Evolutionary conservation across 352 stramenopile species (phyloP), one percentile per base, ranked within the genome.

Genomic region (Pythium aquatile): DNA sequence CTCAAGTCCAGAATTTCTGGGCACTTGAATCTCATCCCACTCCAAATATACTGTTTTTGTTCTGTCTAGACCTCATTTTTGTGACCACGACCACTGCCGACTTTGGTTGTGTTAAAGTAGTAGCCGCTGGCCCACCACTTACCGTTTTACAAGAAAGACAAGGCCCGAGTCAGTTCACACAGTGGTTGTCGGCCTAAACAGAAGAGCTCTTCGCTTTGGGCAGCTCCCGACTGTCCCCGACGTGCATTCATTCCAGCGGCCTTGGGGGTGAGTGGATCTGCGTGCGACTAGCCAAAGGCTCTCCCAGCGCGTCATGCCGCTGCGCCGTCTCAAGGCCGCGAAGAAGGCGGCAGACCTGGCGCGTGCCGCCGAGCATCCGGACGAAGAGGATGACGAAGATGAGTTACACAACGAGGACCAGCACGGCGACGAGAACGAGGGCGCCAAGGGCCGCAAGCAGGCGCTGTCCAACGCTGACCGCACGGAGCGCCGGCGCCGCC

Each of bases 401-500:
- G n/a, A 24, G 20, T 24, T 24, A 53, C 10, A 40, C 35, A 35
- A 52, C 29, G 35, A 46, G 13, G 35, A 54, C n/a, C 14, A 20
- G 14, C 20, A 39, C 29, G 32, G 20, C 11, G 29, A 51, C 11
- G 29, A 51, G n/a, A 32, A 13, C 44, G n/a, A 40, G 42, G 47
- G 13, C 28, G n/a, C 28, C 1, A 16, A 37, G 3, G 35, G 28
- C 40, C 55, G 20, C 54, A 46, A 17, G 56, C 10, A 35, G 10
- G 26, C 62, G 33, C 46, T 62, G 6, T 49, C 42, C 14, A 49
- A 26, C 14, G 59, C 46, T 53, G 70, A 72, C 30, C 71, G 74
- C 16, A 71, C 69, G 8, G 79, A 81, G 33, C 76, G 76, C 29
- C 73, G 80, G 0, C 81, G 79, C 32, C 69, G 72, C 30, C 81